Base-by-base conservation (phyloP, 192 early-diverging fungal genomes). In the Entomortierella chlamydospora region DNA sequence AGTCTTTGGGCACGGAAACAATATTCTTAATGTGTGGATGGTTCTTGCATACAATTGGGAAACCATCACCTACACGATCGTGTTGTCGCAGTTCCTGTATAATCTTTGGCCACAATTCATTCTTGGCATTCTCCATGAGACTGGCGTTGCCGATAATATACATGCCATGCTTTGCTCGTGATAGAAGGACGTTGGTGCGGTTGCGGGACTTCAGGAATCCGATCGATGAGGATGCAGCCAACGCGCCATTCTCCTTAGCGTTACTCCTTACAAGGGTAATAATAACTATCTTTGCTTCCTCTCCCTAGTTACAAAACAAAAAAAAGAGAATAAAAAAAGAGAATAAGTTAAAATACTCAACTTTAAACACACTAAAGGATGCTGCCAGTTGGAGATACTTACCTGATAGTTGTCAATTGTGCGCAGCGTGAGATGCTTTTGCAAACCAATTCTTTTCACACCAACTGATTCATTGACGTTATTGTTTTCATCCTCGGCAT, bases 91-190 rank as follows among this genome's bases (percentile, higher is more conserved):
- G 57, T 12, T 83, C 68, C 0, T 73, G n/a, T 9, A 89, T 74
- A 8, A 89, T 82, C 2, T 31, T 51, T 37, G 62, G 61, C 87
- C 87, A 89, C 8, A 85, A 72, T 12, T 62, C 65, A 26, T 70
- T 49, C 33, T 72, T 70, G 23, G 61, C 31, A 1, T 52, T 34
- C 45, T 41, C 53, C 64, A 88, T 81, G 1, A 88, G 60, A 0
- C 47, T 37, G 0, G 84, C 64, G 29, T 88, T 84, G 3, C 89
- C 89, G 20, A 90, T 50, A 12, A 90, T 60, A 31, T 76, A 90
- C 85, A 90, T 84, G 6, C 89, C 89, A 63, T 90, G 88, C 39
- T 84, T 58, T 0, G 89, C 89, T 28, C 89, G 73, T 17, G 88
- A 89, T 1, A 89, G 41, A 10, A 89, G 57, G 10, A 90, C 89